Conservation (phyloP, 495 filamentous ascomycete species). For the Rhypophila decipiens region DNA sequence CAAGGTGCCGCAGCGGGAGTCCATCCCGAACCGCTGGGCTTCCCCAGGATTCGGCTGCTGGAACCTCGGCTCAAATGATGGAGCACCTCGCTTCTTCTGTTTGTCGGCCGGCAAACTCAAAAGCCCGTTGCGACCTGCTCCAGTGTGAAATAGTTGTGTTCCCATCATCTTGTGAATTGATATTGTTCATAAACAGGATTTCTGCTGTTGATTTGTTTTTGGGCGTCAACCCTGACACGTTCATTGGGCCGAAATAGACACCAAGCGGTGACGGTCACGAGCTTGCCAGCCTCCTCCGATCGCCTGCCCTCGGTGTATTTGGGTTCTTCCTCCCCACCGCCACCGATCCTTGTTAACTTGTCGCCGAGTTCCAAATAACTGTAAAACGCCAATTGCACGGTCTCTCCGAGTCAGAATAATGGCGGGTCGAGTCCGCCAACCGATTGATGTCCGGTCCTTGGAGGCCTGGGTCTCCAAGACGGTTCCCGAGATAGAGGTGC, state of each 20-base stretch:
- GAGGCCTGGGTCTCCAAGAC: conserved; percentile 68
- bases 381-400: not conserved
- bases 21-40: too few relatives aligned
- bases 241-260: not conserved
- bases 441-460: conserved; percentile 71
- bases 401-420: conserved; percentile 39
- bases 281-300: too few relatives aligned
- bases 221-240: not conserved
- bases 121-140: too few relatives aligned
- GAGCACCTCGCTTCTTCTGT: too few relatives aligned
- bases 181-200: too few relatives aligned
- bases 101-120: too few relatives aligned
- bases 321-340: not conserved
- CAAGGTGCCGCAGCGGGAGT: too few relatives aligned
- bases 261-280: not conserved
- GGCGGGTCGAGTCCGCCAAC: conserved; percentile 84
- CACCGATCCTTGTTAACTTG: not conserved
- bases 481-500: conserved; percentile 73
- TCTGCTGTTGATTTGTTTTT: not conserved
- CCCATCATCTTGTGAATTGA: too few relatives aligned
- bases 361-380: not conserved
- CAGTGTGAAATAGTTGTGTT: too few relatives aligned
- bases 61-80: too few relatives aligned
- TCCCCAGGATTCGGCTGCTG: too few relatives aligned
- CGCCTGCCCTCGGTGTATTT: too few relatives aligned